Base-by-base conservation (phyloP, 75 land plant genomes). In the Chamaecyparis obtusa region DNA sequence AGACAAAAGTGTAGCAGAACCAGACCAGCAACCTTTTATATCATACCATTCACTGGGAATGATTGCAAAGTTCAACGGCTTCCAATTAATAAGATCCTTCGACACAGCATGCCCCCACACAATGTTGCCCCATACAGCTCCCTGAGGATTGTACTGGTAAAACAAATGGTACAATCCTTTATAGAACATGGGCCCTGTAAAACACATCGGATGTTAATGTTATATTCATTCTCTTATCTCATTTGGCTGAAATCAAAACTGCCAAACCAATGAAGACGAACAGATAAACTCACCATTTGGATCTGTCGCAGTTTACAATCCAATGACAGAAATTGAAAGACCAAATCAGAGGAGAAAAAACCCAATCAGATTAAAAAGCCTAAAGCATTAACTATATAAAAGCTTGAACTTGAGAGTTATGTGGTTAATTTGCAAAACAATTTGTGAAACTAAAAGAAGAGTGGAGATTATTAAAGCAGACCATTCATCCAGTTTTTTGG, bases 71-170 rank as follows among this genome's bases (percentile, higher is more conserved):
- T 91, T 86, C 35, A 94, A 86, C 14, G 91, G 56, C 1, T 78
- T 32, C 99, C 99, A 95, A 82, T 94, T 94, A 69, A 97, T 87
- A 24, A 95, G 85, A 75, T 97, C 96, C 27, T 85, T 95, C 3
- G 99, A 97, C 14, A 94, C 93, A 17, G 92, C 93, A 90, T 97
- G 99, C 9, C 92, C 94, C 98, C 98, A 94, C 0, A 91, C 89
- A 30, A 96, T 96, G 91, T 93, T 96, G 27, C 94, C 94, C 91
- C 90, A 94, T 6, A 91, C 86, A 0, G 91, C 89, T 9, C 86
- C 90, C 0, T 86, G 17, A 33, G 96, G 96, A 85, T 96, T 96
- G 91, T 93, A 92, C 57, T 96, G 96, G 85, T 96, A 96, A 88
- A 96, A 96, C 82, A 96, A 83, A 86, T 96, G 97, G 76, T 96